Evolutionary conservation across 805 yeast species (phyloP), one percentile per base, ranked within the genome.

Genomic region (Barnettozyma californica): DNA sequence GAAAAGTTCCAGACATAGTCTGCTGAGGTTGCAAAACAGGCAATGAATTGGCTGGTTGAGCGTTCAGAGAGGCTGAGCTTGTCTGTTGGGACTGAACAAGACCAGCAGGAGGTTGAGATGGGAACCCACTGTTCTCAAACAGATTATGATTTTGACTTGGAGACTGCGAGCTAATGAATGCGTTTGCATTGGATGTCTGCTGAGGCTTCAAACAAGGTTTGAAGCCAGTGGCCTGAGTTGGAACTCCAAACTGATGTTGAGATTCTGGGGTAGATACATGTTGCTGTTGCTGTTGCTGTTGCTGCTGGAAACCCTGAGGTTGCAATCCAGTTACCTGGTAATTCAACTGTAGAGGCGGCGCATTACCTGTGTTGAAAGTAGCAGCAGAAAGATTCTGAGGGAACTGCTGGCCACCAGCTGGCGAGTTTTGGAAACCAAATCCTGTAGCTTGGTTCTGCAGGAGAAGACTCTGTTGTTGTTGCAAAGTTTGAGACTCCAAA

Each of bases 401-500:
- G 14, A 29, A 11, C 7, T 29, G 9, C n/a, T 11, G 33, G 16
- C 16, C 33, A 13, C 16, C 33, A 13, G 73, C 69, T n/a, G 65
- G 63, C 46, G 69, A 74, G 9, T 70, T 63, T 50, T 68, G 73
- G 19, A 65, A 41, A 18, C 52, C 44, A 26, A 16, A 26, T 5
- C 43, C 43, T 11, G 44, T 31, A 9, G 40, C 9, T n/a, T 43
- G 40, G 27, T 41, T 34, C 23, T 19, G 16, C 19, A 45, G 14
- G 7, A 41, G 16, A n/a, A 44, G 26, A 10, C 21, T 41, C 26
- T 37, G 43, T 16, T 50, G 49, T 19, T 45, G 43, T 11, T 43
- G 70, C 44, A 71, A 67, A 4, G 76, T 73, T 19, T 70, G 67
- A 9, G 47, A 43, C 43, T 58, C 62, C 27, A 58, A 43, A 41